Evolutionary conservation across 352 stramenopile species (phyloP).

Genomic region (Globisporangium paddicum): DNA sequence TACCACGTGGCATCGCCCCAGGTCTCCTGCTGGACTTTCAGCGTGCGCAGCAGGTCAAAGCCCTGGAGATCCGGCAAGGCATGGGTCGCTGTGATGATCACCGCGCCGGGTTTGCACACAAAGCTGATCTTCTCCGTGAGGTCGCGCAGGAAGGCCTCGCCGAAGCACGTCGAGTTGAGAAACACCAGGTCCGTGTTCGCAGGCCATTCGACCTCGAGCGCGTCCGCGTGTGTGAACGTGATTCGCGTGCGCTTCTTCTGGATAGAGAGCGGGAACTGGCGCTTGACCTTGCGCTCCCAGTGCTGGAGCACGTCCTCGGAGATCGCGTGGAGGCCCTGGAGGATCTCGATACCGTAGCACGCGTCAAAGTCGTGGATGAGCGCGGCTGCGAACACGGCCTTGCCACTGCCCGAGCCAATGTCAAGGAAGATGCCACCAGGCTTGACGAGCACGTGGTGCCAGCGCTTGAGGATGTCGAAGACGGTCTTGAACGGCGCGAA

Average conservation of each 20-base stretch:
- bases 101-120: conserved; percentile 43
- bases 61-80: conserved; percentile 35
- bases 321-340: conserved; percentile 66
- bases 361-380: conserved; percentile 85
- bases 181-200: conserved; percentile 65
- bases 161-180: conserved; percentile 90
- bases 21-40: conserved; percentile 50
- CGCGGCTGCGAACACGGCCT: conserved; percentile 81
- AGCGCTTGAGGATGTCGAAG: conserved; percentile 54
- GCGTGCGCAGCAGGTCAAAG: conserved; percentile 35
- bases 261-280: conserved; percentile 33
- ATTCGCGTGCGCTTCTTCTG: conserved; percentile 74
- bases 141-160: conserved; percentile 49
- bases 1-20: conserved; percentile 60
- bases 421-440: conserved; percentile 82
- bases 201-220: conserved; percentile 66
- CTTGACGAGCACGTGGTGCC: conserved; percentile 51
- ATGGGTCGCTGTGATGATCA: conserved; percentile 63
- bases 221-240: conserved; percentile 68
- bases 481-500: conserved; percentile 76
- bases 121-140: conserved; percentile 38
- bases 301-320: conserved; percentile 42
- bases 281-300: conserved; percentile 59
- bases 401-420: conserved; percentile 84
- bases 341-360: conserved; percentile 84